Evolutionary conservation across 2,329 filamentous ascomycete species (phyloP).

Genomic region (Monosporascus sp.): DNA sequence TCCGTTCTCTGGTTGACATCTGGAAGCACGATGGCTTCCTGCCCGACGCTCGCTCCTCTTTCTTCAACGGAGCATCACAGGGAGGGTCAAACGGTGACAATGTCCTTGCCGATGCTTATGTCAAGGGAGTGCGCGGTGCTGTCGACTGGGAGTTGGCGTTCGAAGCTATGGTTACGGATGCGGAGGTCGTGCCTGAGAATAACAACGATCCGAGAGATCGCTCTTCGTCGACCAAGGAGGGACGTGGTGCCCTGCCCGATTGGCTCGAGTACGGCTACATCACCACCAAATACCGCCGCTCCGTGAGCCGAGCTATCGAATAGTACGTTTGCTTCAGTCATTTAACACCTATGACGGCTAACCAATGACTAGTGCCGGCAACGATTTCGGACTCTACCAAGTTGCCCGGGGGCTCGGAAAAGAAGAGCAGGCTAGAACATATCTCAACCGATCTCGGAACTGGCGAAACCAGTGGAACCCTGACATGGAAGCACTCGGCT

Average conservation of each 20-base stretch:
- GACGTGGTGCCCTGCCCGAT: conserved; percentile 62
- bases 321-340: conserved; percentile 36
- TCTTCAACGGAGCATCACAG: conserved; percentile 65
- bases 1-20: conserved; percentile 63
- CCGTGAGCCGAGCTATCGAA: conserved; percentile 61
- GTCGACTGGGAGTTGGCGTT: conserved; percentile 62
- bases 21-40: conserved; percentile 61
- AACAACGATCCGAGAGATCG: conserved; percentile 52
- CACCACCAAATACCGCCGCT: conserved; percentile 54
- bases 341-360: not conserved
- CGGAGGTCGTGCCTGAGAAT: conserved; percentile 56
- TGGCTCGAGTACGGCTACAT: conserved; percentile 63
- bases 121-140: conserved; percentile 59
- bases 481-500: conserved; percentile 50
- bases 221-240: conserved; percentile 61
- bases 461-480: conserved; percentile 71
- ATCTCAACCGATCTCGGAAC: conserved; percentile 58
- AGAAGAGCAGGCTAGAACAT: conserved; percentile 46
- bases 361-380: conserved; percentile 39
- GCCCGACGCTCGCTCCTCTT: conserved; percentile 61
- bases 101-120: conserved; percentile 65
- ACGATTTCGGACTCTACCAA: conserved; percentile 64
- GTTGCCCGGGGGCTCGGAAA: conserved; percentile 56
- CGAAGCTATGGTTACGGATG: conserved; percentile 60
- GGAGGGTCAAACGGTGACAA: conserved; percentile 68